These are phyloP conservation scores for Penicillium angulare DNA, from an alignment of 495 filamentous ascomycete species.

Conservation along the genomic window DNA sequence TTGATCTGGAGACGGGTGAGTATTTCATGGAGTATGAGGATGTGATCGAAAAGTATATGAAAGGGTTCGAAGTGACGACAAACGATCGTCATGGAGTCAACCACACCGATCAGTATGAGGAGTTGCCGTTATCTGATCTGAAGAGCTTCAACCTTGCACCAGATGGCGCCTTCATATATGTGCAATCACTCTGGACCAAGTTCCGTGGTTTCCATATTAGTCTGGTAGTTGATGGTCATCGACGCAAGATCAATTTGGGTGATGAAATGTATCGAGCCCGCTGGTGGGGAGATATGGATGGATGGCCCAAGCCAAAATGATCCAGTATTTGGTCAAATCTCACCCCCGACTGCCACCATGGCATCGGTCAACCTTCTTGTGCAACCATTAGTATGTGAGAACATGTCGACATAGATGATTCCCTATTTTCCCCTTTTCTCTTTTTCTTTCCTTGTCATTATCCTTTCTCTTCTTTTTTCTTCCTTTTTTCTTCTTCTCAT, in stretches of 20 bases:
- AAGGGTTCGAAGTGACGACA: constrained; percentile 27
- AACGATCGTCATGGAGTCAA: constrained; percentile 24
- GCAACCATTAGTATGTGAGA: too few relatives aligned
- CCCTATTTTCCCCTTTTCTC: too few relatives aligned
- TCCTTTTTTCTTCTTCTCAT: too few relatives aligned
- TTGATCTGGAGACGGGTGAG: constrained; percentile 18
- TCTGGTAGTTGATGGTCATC: constrained; percentile 19
- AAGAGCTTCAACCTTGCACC: constrained; percentile 30
- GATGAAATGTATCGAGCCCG: constrained; percentile 33
- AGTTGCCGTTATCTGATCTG: constrained; percentile 26
- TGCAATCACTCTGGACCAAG: constrained; percentile 24
- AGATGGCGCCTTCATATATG: constrained; percentile 26
- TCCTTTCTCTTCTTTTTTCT: too few relatives aligned
- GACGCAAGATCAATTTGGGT: constrained; percentile 19
- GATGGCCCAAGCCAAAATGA: constrained; percentile 28
- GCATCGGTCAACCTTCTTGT: too few relatives aligned
- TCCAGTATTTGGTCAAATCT: too few relatives aligned
- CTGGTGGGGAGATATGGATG: constrained; percentile 28
- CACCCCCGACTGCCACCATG: too few relatives aligned
- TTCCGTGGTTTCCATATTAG: constrained; percentile 27
- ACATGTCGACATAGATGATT: too few relatives aligned
- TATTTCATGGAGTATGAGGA: constrained; percentile 7
- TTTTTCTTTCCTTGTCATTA: too few relatives aligned
- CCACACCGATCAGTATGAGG: constrained; percentile 17
- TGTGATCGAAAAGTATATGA: constrained; percentile 21